These are phyloP conservation scores for Xylaria sp. DNA, from an alignment of 2,329 filamentous ascomycete genomes.

Conservation along the genomic window DNA sequence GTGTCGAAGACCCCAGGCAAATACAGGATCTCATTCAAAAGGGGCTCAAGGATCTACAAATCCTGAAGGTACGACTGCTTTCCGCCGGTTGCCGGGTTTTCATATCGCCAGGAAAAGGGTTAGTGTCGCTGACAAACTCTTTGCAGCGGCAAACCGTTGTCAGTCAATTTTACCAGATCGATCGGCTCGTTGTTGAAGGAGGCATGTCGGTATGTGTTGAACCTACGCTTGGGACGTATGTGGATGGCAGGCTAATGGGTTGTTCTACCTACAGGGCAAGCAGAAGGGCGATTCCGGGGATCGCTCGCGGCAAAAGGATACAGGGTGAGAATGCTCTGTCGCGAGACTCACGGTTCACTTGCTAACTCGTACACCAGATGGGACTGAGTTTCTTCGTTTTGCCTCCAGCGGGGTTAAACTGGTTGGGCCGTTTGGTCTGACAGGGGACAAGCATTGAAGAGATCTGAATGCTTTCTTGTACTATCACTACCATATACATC, in stretches of 20 bases:
- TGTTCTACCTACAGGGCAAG: conserved; percentile 65
- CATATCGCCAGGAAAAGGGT: not conserved
- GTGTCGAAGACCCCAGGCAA: conserved; percentile 75
- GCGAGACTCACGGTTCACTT: not conserved
- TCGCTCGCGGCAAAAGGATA: conserved; percentile 80
- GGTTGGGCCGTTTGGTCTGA: conserved; percentile 6
- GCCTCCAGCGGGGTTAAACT: not conserved
- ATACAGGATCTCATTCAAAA: conserved; percentile 91
- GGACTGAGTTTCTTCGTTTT: conserved; percentile 22
- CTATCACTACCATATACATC: conserved; percentile 35
- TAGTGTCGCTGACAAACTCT: conserved; percentile 14
- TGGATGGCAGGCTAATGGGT: conserved; percentile 18
- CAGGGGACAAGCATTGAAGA: conserved; percentile 15
- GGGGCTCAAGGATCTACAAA: conserved; percentile 85
- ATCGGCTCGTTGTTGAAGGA: conserved; percentile 90
- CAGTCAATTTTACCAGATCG: conserved; percentile 93
- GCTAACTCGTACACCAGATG: conserved; percentile 27
- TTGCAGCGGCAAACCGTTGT: conserved; percentile 90
- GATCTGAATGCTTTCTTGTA: conserved; percentile 32
- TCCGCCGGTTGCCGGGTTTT: not conserved
- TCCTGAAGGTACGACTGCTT: conserved; percentile 77
- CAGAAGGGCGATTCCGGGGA: conserved; percentile 72
- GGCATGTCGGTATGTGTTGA: conserved; percentile 74
- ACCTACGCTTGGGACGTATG: not conserved
- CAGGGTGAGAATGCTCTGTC: conserved; percentile 64